Evolutionary conservation across 495 filamentous ascomycete species (phyloP).

Genomic region (Penicillium coffeae): DNA sequence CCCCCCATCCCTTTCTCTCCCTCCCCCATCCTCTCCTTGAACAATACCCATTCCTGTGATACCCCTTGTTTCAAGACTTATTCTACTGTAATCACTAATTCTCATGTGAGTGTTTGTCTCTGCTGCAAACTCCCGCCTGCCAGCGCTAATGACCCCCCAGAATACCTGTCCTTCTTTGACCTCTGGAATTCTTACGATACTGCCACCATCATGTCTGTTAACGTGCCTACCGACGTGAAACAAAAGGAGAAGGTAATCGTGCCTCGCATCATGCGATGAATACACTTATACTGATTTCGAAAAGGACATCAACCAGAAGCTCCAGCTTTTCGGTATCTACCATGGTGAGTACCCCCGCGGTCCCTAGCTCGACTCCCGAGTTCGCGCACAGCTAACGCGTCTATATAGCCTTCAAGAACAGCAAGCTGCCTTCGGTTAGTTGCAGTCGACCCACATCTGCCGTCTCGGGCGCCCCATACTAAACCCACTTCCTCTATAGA

Average conservation of each 20-base stretch:
- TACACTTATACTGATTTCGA: not conserved
- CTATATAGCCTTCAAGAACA: conserved; percentile 70
- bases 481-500: conserved; percentile 36
- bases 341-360: conserved; percentile 43
- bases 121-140: conserved; percentile 10
- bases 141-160: conserved; percentile 10
- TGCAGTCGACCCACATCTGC: not conserved
- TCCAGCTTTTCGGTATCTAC: conserved; percentile 91
- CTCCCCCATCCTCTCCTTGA: conserved; percentile 5
- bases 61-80: conserved; percentile 20
- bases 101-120: conserved; percentile 12
- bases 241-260: conserved; percentile 47
- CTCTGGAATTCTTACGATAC: not conserved
- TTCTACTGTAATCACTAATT: conserved; percentile 19
- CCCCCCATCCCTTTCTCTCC: not conserved
- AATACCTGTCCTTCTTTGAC: conserved; percentile 8
- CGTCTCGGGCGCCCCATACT: conserved; percentile 3
- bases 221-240: conserved; percentile 61
- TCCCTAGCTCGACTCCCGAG: not conserved
- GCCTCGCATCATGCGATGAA: not conserved
- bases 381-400: conserved; percentile 17
- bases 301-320: conserved; percentile 82
- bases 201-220: conserved; percentile 51
- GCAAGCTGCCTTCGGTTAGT: conserved; percentile 88
- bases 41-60: conserved; percentile 35